phyloP scores from a whole-genome alignment of 2,329 filamentous ascomycete species.

The Trichoderma koningiopsis region DNA sequence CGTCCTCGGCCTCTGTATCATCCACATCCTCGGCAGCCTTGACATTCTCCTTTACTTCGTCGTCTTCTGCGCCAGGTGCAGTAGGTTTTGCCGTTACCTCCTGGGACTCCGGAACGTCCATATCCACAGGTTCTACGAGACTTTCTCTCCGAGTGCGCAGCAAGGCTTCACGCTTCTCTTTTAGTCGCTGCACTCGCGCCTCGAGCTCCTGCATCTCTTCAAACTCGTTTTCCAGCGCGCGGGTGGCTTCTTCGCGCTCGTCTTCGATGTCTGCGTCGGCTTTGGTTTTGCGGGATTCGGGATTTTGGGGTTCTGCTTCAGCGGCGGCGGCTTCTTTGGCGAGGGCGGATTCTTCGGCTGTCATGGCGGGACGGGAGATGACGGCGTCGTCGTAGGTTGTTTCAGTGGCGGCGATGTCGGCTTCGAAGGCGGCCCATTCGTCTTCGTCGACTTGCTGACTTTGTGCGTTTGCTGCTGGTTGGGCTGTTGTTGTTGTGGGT shows the following conservation, averaged over 20 bases:
- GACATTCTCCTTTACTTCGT: slow-evolving; percentile 36
- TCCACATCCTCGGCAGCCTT: slow-evolving; percentile 53
- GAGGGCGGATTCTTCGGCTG: slow-evolving; percentile 62
- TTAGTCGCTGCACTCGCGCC: slow-evolving; percentile 66
- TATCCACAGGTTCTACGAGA: slow-evolving; percentile 27
- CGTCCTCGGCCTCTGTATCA: slow-evolving; percentile 42
- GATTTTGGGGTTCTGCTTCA: slow-evolving; percentile 31
- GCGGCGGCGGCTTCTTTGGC: slow-evolving; percentile 54
- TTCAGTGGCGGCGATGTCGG: slow-evolving; percentile 65
- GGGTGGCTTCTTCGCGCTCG: slow-evolving; percentile 74
- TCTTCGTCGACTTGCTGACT: slow-evolving; percentile 61
- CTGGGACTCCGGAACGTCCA: slow-evolving; percentile 26
- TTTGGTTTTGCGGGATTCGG: slow-evolving; percentile 52
- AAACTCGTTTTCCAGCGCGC: slow-evolving; percentile 74
- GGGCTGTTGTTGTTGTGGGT: slow-evolving; percentile 26
- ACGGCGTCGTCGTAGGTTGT: slow-evolving; percentile 53
- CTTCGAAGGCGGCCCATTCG: slow-evolving; percentile 86
- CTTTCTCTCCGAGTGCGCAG: slow-evolving; percentile 45
- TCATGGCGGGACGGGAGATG: slow-evolving; percentile 70
- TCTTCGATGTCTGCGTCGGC: slow-evolving; percentile 60
- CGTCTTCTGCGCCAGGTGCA: neutral
- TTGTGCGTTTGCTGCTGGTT: slow-evolving; percentile 27
- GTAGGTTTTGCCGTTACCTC: neutral
- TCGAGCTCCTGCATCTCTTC: slow-evolving; percentile 83
- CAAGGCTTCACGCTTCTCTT: slow-evolving; percentile 69